Evolutionary conservation across 345 rosid genomes (phyloP).

Genomic region (Gynandropsis gynandra): DNA sequence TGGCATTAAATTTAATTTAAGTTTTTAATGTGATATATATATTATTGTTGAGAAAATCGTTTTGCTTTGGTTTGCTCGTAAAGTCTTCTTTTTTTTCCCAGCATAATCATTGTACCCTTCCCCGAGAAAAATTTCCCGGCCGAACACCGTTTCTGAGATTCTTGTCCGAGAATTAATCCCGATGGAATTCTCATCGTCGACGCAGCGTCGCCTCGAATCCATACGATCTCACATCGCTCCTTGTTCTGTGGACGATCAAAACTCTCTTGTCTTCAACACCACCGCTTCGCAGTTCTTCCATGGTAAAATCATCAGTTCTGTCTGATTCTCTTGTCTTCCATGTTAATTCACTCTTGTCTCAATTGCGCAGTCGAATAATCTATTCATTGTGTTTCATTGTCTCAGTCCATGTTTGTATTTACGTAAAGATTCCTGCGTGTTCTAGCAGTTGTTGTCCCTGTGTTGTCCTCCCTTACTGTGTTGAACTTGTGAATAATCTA

Average conservation of each 20-base stretch:
- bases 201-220: slow-evolving; percentile 58
- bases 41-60: too few species aligned
- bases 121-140: too few species aligned
- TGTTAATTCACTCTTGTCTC: background rate
- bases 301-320: slow-evolving; percentile 23
- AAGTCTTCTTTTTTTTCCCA: too few species aligned
- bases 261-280: slow-evolving; percentile 28
- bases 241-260: slow-evolving; percentile 21
- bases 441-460: background rate
- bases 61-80: too few species aligned
- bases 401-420: background rate
- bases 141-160: too few species aligned
- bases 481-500: background rate
- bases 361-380: background rate
- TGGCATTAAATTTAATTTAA: too few species aligned
- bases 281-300: slow-evolving; percentile 38
- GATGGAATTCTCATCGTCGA: slow-evolving; percentile 31
- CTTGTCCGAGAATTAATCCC: background rate
- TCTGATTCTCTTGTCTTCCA: too few species aligned
- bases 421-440: background rate
- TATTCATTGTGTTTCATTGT: slow-evolving; percentile 1
- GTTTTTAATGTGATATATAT: too few species aligned
- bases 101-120: too few species aligned
- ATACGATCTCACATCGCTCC: slow-evolving; percentile 49
- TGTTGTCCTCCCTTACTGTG: too few species aligned